Conservation (phyloP, 371 early-diverging fungal species). For the Mortierella sp. region DNA sequence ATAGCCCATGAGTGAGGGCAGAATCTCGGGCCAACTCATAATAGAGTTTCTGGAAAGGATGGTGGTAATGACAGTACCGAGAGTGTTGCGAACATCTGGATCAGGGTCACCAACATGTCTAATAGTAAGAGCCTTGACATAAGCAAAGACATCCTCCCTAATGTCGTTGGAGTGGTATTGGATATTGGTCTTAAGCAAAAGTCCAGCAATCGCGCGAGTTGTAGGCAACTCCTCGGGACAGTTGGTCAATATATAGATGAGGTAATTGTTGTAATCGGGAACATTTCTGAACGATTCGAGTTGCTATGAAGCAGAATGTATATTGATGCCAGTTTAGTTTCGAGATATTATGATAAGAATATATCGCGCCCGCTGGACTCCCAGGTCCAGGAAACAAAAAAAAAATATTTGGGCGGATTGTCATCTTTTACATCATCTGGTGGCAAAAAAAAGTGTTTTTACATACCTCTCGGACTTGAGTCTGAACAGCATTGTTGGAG, state of each 20-base stretch:
- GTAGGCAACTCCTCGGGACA: constrained; percentile 74
- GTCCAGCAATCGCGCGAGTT: constrained; percentile 87
- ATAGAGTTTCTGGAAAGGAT: constrained; percentile 78
- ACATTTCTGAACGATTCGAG: constrained; percentile 86
- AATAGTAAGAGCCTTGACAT: constrained; percentile 81
- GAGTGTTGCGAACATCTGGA: constrained; percentile 72
- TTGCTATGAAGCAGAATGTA: constrained; percentile 72
- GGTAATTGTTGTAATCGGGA: constrained; percentile 92
- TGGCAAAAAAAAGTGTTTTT: constrained; percentile 11
- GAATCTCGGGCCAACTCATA: constrained; percentile 86
- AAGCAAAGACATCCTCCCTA: constrained; percentile 74
- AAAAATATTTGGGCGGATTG: neutral
- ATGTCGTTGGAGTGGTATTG: constrained; percentile 70
- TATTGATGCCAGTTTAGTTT: too few relatives aligned
- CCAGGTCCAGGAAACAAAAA: neutral
- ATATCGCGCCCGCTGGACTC: neutral
- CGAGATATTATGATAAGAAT: too few relatives aligned
- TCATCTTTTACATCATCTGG: constrained; percentile 33
- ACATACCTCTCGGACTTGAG: constrained; percentile 68
- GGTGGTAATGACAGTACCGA: constrained; percentile 90
- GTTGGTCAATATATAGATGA: constrained; percentile 87
- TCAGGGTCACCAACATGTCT: constrained; percentile 81
- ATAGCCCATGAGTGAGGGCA: constrained; percentile 80
- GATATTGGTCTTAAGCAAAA: constrained; percentile 91
- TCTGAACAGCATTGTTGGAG: constrained; percentile 71